Percentiles rank a stretch among this genome's conserved stretches.
These are phyloP conservation scores for Parachaetomium inaequale DNA, from an alignment of 495 filamentous ascomycete genomes.

Conservation along the genomic window DNA sequence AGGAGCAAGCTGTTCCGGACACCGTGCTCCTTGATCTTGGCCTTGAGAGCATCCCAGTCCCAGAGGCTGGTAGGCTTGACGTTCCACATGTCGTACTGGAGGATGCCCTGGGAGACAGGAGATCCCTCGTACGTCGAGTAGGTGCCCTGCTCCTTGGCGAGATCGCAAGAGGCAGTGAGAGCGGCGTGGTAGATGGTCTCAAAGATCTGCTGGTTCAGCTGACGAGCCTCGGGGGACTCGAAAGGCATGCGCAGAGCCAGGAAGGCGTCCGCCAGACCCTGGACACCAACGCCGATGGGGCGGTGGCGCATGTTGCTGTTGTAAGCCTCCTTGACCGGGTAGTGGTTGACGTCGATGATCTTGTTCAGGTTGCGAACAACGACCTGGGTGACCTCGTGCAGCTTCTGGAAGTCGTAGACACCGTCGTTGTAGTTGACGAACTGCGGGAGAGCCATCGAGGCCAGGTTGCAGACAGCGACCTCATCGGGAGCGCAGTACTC, in stretches of 20 bases:
- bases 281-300: conserved; percentile 92
- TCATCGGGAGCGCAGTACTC: conserved; percentile 97
- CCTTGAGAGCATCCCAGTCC: conserved; percentile 92
- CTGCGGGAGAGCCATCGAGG: conserved; percentile 84
- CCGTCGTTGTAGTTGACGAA: conserved; percentile 80
- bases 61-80: conserved; percentile 88
- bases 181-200: conserved; percentile 99
- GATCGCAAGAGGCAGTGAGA: conserved; percentile 78
- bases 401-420: conserved; percentile 87
- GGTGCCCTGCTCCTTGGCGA: conserved; percentile 75
- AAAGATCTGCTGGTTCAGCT: conserved; percentile 97
- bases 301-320: conserved; percentile 94
- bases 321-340: conserved; percentile 88
- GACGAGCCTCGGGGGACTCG: conserved; percentile 86
- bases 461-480: conserved; percentile 97
- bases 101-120: conserved; percentile 88
- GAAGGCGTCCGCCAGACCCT: conserved; percentile 98
- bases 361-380: conserved; percentile 92
- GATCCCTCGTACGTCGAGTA: conserved; percentile 92
- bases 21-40: conserved; percentile 83
- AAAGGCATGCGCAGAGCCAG: conserved; percentile 94
- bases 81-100: conserved; percentile 99
- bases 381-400: conserved; percentile 88
- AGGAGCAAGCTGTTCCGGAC: conserved; percentile 92
- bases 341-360: conserved; percentile 96